Base-by-base conservation (phyloP, 2,329 filamentous ascomycete genomes). In the Akanthomyces uredinophilus region DNA sequence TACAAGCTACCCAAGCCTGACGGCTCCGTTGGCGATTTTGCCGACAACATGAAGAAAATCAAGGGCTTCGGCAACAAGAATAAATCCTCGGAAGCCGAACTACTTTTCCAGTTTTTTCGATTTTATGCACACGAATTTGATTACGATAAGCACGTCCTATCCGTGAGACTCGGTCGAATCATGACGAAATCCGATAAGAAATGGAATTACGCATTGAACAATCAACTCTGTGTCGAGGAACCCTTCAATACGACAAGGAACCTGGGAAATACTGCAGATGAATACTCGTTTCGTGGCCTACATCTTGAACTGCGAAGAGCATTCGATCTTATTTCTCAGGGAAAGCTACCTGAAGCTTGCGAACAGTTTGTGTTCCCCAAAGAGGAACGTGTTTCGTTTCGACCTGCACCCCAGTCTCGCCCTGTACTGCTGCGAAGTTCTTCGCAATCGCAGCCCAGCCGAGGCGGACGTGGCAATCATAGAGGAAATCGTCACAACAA, bases 81-180 rank as follows among this genome's bases (percentile, higher is more conserved):
- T 73, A 90, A 88, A 69, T 91, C 96, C 65, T 88, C 88, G 0
- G 73, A 95, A 32, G 94, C 93, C 4, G 85, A 92, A 65, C 82
- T 99, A n/a, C 79, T 99, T 1, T 99, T 98, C 69, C 85, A 93
- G 47, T 99, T 99, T 76, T 99, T 98, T 75, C 88, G 92, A 50
- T 92, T 94, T 69, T 99, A 97, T 71, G 94, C 90, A 1, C 89
- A 97, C 74, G 93, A 97, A 73, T 87, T 98, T 65, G 88, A 98
- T 71, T 98, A 95, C 71, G 89, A 93, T 68, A 90, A 88, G 64
- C 81, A 86, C 65, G 92, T 91, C 11, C 80, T 98, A 44, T 98
- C 95, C 1, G 88, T 99, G 55, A 87, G 93, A 24, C 83, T 90
- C 68, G 95, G 94, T 13, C 89, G 84, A 68, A 77, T 93, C 61